These are phyloP conservation scores for Protea cynaroides DNA, from an alignment of 164 flowering plant species.

Conservation along the genomic window DNA sequence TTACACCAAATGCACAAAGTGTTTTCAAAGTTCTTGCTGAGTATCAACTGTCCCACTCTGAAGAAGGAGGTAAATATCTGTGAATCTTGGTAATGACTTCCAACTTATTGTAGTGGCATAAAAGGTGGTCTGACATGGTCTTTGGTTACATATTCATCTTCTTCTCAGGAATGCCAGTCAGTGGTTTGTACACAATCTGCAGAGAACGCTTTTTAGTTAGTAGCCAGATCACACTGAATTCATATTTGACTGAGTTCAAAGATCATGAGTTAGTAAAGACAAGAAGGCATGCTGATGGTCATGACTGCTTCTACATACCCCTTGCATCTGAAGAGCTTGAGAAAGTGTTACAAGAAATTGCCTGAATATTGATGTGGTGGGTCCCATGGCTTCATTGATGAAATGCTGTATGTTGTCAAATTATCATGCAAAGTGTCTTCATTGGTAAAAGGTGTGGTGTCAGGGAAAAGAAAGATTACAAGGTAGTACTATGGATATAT, in stretches of 20 bases:
- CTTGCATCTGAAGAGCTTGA: constrained; percentile 68
- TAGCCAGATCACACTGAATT: constrained; percentile 48
- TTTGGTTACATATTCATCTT: neutral
- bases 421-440: no score
- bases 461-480: neutral
- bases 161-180: constrained; percentile 67
- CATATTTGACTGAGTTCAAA: constrained; percentile 93
- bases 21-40: constrained; percentile 89
- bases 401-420: neutral
- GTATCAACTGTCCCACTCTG: constrained; percentile 71
- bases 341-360: constrained; percentile 52
- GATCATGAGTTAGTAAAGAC: constrained; percentile 92
- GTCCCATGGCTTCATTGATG: neutral
- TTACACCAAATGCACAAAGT: constrained; percentile 96
- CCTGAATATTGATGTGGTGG: constrained; percentile 8
- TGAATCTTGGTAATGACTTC: neutral
- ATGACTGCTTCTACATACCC: constrained; percentile 82
- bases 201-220: constrained; percentile 54
- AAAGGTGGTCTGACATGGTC: neutral
- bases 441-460: no score
- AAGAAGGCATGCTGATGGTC: constrained; percentile 73
- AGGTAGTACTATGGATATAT: no score
- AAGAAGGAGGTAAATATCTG: constrained; percentile 69
- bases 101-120: neutral
- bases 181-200: constrained; percentile 50